phyloP scores from a whole-genome alignment of 768 basidiomycete species.

The Macrolepiota fuliginosa region DNA sequence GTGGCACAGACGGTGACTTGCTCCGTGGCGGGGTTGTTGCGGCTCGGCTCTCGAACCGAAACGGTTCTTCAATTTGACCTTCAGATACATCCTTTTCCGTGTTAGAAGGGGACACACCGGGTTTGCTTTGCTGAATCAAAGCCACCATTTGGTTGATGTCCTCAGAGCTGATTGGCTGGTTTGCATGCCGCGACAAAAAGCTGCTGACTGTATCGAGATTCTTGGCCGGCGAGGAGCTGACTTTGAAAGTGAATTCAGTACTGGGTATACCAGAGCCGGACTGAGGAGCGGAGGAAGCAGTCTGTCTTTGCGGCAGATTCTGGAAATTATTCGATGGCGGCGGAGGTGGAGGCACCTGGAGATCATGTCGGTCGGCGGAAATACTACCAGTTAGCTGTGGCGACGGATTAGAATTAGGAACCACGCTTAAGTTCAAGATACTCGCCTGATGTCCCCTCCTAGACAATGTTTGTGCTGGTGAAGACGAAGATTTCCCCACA shows the following conservation, averaged over 20 bases:
- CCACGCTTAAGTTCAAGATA: not conserved
- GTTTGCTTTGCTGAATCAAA: slow-evolving; percentile 49
- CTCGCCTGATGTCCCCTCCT: slow-evolving; percentile 18
- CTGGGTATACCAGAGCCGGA: not conserved
- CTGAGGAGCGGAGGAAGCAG: not conserved
- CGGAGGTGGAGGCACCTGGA: slow-evolving; percentile 7
- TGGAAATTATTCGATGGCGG: not conserved
- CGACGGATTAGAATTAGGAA: not conserved
- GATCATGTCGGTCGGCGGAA: not conserved
- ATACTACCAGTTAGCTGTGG: not conserved
- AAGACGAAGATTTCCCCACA: not conserved
- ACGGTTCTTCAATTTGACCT: slow-evolving; percentile 47
- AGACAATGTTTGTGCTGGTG: slow-evolving; percentile 10
- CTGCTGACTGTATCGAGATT: slow-evolving; percentile 48
- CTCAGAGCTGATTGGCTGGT: slow-evolving; percentile 45
- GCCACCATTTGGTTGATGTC: slow-evolving; percentile 56
- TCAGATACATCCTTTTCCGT: slow-evolving; percentile 29
- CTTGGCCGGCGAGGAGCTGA: slow-evolving; percentile 25
- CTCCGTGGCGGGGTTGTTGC: slow-evolving; percentile 37
- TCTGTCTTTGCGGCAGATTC: slow-evolving; percentile 14
- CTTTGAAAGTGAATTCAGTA: slow-evolving; percentile 11
- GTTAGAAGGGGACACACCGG: slow-evolving; percentile 44
- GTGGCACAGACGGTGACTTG: slow-evolving; percentile 28
- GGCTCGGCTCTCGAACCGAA: slow-evolving; percentile 58
- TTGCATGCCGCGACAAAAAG: slow-evolving; percentile 47